These are phyloP conservation scores for Arthroderma sp. DNA, from an alignment of 2,329 filamentous ascomycete species.

Conservation along the genomic window DNA sequence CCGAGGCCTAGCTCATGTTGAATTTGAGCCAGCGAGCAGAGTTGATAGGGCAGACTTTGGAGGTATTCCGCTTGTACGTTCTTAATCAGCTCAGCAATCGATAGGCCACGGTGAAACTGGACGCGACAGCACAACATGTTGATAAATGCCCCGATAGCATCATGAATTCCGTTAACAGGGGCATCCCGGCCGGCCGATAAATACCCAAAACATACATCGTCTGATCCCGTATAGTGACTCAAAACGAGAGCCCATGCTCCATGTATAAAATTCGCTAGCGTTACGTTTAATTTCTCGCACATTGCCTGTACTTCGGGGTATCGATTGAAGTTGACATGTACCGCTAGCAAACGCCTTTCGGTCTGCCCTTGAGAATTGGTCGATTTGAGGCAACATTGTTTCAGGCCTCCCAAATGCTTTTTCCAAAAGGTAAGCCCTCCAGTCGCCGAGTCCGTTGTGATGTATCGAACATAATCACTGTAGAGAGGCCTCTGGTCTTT, in stretches of 20 bases:
- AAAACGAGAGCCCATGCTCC: conserved; percentile 16
- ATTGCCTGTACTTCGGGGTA: conserved; percentile 7
- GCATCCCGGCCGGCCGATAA: conserved; percentile 22
- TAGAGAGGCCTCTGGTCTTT: conserved; percentile 7
- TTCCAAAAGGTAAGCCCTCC: conserved; percentile 16
- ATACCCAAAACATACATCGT: conserved; percentile 22
- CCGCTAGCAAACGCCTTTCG: conserved; percentile 2
- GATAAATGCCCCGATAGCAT: conserved; percentile 31
- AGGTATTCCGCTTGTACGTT: conserved; percentile 10
- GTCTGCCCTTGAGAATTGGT: neutral
- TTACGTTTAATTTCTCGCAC: conserved; percentile 10
- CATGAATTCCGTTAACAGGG: conserved; percentile 25
- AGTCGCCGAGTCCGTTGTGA: conserved; percentile 4
- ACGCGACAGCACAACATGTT: conserved; percentile 24
- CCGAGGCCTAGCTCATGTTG: conserved; percentile 8
- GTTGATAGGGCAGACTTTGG: conserved; percentile 9
- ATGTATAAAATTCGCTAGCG: conserved; percentile 16
- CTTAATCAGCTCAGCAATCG: conserved; percentile 6
- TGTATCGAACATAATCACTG: conserved; percentile 11
- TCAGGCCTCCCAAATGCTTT: conserved; percentile 13
- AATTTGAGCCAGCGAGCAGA: conserved; percentile 9
- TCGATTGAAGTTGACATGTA: conserved; percentile 6
- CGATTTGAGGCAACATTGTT: conserved; percentile 13
- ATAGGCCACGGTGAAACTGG: conserved; percentile 4
- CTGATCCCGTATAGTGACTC: conserved; percentile 8